A percentile compares a stretch with the other conserved stretches of the same genome.
phyloP scores from a whole-genome alignment of 129 eudicot species.

The Scalesia atractyloides region DNA sequence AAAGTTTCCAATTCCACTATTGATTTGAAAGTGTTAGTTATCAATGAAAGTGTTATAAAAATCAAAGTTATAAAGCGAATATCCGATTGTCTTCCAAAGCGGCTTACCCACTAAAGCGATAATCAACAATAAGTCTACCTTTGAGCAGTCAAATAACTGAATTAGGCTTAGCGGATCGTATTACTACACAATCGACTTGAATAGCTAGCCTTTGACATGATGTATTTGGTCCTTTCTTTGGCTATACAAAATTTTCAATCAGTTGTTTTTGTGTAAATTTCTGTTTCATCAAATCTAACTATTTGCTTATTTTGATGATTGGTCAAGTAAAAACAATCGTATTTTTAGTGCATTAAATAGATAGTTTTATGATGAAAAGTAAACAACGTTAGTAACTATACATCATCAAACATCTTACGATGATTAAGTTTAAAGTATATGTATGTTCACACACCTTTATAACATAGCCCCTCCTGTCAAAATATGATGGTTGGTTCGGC shows the following conservation, averaged over 20 bases:
- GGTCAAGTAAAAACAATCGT: not conserved
- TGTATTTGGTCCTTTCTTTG: not conserved
- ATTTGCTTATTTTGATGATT: not conserved
- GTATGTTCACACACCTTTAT: not conserved
- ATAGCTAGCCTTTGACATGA: not conserved
- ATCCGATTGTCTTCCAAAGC: not conserved
- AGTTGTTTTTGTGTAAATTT: too few species aligned
- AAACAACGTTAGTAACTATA: not conserved
- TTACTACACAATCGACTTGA: not conserved
- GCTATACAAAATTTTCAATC: not conserved
- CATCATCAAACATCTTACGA: not conserved
- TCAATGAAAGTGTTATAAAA: not conserved
- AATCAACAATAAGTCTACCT: too few species aligned
- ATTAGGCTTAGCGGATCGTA: not conserved
- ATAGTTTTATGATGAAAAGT: not conserved
- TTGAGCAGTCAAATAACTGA: too few species aligned
- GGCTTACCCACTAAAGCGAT: too few species aligned
- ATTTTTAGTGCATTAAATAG: not conserved
- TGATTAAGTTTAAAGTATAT: not conserved
- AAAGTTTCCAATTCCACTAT: constrained; percentile 1
- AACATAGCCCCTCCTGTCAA: too few species aligned
- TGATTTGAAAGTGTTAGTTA: not conserved
- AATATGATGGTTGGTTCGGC: too few species aligned
- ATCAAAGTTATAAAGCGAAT: not conserved
- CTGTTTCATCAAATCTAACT: too few species aligned